A percentile compares a stretch with the other conserved stretches of the same genome.
phyloP scores from a whole-genome alignment of 1,139 yeast genomes.

The Kodamaea sp. region DNA sequence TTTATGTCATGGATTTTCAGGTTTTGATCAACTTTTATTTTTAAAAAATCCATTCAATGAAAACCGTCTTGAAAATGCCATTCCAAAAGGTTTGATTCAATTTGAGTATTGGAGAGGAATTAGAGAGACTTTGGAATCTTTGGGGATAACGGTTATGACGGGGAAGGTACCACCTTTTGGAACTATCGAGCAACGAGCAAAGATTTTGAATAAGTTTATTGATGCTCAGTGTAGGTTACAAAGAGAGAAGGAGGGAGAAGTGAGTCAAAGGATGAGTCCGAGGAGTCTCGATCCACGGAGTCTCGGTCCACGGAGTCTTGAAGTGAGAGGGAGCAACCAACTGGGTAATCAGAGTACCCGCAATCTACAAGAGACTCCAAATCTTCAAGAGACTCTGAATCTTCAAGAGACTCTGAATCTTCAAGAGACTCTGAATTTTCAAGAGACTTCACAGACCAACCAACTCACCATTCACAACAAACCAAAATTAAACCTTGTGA shows the following conservation, averaged over 20 bases:
- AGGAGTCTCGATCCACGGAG: no score
- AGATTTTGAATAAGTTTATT: conserved; percentile 51
- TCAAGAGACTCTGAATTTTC: no score
- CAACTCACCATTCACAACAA: no score
- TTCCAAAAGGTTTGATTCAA: conserved; percentile 31
- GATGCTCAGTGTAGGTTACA: conserved; percentile 36
- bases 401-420: no score
- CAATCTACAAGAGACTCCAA: no score
- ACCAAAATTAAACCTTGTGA: conserved; percentile 59
- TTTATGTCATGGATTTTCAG: conserved; percentile 80
- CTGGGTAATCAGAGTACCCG: conserved; percentile 10
- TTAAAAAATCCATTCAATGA: conserved; percentile 14
- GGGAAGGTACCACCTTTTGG: conserved; percentile 86
- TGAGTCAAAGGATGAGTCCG: no score
- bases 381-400: no score
- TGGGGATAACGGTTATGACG: conserved; percentile 67
- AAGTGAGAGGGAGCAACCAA: neutral
- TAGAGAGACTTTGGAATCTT: conserved; percentile 50
- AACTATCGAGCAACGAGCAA: conserved; percentile 66
- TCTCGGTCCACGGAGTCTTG: no score
- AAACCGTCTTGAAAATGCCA: conserved; percentile 12
- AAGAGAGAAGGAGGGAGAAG: conserved; percentile 18
- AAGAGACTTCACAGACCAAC: no score
- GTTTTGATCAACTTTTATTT: conserved; percentile 56
- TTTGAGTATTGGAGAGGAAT: conserved; percentile 84